Percentiles rank a stretch among this genome's conserved stretches.
These are phyloP conservation scores for Termitomyces sp. DNA, from an alignment of 768 basidiomycete species.

Conservation along the genomic window DNA sequence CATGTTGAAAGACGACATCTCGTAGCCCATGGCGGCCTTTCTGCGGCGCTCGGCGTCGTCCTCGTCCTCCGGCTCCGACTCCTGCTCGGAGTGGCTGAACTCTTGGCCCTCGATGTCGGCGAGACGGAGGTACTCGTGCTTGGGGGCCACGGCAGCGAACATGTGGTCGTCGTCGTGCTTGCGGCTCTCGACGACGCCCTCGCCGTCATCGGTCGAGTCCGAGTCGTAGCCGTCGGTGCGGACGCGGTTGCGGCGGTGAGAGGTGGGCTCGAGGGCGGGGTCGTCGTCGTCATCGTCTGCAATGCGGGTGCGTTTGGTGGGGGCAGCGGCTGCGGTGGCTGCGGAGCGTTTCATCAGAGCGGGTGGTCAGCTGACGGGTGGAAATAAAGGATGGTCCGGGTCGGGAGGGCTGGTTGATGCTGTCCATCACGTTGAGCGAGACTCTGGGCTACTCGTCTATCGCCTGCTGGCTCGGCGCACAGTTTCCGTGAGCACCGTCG, in stretches of 20 bases:
- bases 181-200: conserved; percentile 86
- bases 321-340: conserved; percentile 21
- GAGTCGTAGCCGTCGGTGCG: conserved; percentile 88
- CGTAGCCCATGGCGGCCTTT: conserved; percentile 90
- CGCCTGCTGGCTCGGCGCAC: conserved; percentile 78
- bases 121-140: conserved; percentile 70
- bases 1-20: conserved; percentile 97
- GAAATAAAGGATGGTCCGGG: too few relatives aligned
- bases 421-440: conserved; percentile 45
- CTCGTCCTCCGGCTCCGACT: conserved; percentile 56
- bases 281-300: conserved; percentile 79
- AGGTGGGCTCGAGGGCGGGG: conserved; percentile 61
- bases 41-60: conserved; percentile 71
- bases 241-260: conserved; percentile 60
- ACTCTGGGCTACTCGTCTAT: conserved; percentile 69
- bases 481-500: conserved; percentile 70
- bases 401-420: conserved; percentile 13
- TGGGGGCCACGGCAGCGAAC: conserved; percentile 68
- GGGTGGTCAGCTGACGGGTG: conserved; percentile 4
- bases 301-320: conserved; percentile 62
- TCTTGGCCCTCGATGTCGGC: conserved; percentile 98
- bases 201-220: conserved; percentile 91
- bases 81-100: conserved; percentile 50
- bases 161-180: conserved; percentile 71
- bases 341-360: conserved; percentile 33